Evolutionary conservation across 73 alveolate species (phyloP).

Genomic region (Paramecium primaurelia): DNA sequence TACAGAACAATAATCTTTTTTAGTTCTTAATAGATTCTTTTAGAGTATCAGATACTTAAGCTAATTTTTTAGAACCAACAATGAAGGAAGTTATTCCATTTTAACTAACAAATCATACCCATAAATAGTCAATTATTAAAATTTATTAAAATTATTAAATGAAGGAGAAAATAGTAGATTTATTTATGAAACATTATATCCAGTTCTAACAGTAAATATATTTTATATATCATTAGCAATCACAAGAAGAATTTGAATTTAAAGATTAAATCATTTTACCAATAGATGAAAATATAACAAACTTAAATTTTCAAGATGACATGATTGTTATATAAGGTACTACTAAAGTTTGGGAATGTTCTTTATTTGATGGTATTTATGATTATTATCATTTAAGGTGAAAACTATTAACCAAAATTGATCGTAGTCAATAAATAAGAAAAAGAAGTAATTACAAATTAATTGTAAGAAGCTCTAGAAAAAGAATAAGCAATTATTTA

Average conservation of each 20-base stretch:
- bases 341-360: neutral
- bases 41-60: neutral
- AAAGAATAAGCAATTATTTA: neutral
- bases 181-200: constrained; percentile 1
- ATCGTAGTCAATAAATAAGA: neutral
- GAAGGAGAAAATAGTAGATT: constrained; percentile 11
- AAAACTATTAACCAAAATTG: neutral
- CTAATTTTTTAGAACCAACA: neutral
- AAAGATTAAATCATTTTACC: neutral
- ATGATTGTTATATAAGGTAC: neutral
- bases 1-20: neutral
- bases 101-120: neutral
- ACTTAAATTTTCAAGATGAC: neutral
- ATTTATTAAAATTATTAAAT: neutral
- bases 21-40: neutral
- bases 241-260: constrained; percentile 3
- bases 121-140: neutral
- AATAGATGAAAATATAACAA: neutral
- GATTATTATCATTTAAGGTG: neutral
- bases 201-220: neutral
- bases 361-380: neutral
- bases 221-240: neutral
- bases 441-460: neutral
- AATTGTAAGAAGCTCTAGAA: neutral
- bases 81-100: neutral